A percentile compares a stretch with the other conserved stretches of the same genome.
Conservation (phyloP, 2,329 filamentous ascomycete genomes). For the Phoma sp. region DNA sequence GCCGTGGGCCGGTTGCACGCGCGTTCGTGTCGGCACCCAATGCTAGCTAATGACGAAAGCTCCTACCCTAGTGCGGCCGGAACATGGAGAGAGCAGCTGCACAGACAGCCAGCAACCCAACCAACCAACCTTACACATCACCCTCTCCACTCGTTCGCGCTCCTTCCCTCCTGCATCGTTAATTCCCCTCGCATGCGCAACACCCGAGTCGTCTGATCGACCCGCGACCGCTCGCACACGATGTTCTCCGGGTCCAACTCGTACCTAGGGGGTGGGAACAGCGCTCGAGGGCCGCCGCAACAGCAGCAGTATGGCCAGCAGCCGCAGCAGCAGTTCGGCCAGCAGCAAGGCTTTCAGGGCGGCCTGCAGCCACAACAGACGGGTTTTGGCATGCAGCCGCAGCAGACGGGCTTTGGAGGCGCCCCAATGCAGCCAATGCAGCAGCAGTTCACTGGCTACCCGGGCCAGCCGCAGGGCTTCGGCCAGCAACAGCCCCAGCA, state of each 20-base stretch:
- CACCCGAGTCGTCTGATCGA: constrained; percentile 20
- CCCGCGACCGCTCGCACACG: constrained; percentile 38
- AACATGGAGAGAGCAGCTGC: constrained; percentile 27
- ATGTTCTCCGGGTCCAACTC: constrained; percentile 94
- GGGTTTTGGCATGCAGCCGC: constrained; percentile 59
- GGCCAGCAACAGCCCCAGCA: constrained; percentile 48
- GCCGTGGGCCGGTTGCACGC: constrained; percentile 9
- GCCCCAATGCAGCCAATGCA: constrained; percentile 59
- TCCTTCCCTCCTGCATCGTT: constrained; percentile 20
- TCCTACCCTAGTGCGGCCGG: constrained; percentile 33
- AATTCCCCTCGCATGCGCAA: constrained; percentile 29
- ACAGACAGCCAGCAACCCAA: constrained; percentile 26
- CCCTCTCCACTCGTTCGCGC: constrained; percentile 25
- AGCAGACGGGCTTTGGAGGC: constrained; percentile 64
- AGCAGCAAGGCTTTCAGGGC: constrained; percentile 61
- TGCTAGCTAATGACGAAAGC: constrained; percentile 37
- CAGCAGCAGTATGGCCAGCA: constrained; percentile 57
- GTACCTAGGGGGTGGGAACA: constrained; percentile 80
- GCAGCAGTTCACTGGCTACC: constrained; percentile 56
- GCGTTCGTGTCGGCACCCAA: constrained; percentile 12
- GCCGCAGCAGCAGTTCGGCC: constrained; percentile 53
- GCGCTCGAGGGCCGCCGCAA: constrained; percentile 68
- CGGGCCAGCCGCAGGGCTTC: constrained; percentile 53
- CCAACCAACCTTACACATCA: constrained; percentile 29
- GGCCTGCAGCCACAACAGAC: constrained; percentile 57